phyloP scores from a whole-genome alignment of 495 filamentous ascomycete genomes.

The Neurospora cerealis region DNA sequence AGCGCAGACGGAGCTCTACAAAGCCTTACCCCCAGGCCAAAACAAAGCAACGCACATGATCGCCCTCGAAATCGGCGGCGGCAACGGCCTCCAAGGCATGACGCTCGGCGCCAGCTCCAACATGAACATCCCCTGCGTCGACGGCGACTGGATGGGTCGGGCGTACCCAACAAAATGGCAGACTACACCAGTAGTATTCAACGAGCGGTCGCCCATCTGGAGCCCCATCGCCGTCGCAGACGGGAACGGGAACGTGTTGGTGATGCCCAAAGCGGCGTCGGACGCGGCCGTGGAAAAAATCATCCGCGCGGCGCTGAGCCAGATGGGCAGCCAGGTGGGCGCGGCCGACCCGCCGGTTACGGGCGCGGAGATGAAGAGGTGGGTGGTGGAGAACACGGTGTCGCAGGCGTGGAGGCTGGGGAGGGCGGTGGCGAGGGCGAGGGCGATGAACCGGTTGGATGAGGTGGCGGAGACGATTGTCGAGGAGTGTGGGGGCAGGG shows the following conservation, averaged over 20 bases:
- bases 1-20: constrained; percentile 37
- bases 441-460: constrained; percentile 34
- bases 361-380: constrained; percentile 35
- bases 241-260: constrained; percentile 39
- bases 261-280: constrained; percentile 30
- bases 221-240: constrained; percentile 38
- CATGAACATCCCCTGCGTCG: constrained; percentile 41
- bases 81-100: constrained; percentile 45
- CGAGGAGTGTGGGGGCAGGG: constrained; percentile 31
- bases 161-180: constrained; percentile 50
- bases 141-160: constrained; percentile 48
- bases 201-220: constrained; percentile 35
- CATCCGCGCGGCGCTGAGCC: constrained; percentile 31
- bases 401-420: constrained; percentile 46
- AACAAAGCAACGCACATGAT: constrained; percentile 30
- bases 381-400: constrained; percentile 42
- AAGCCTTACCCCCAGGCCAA: constrained; percentile 9
- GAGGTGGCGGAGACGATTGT: constrained; percentile 46
- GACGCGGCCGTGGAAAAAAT: constrained; percentile 32
- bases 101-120: constrained; percentile 38
- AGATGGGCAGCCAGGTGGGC: constrained; percentile 39
- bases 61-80: constrained; percentile 45
- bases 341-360: constrained; percentile 35
- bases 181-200: constrained; percentile 44
- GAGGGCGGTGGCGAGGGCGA: constrained; percentile 41